Conservation (phyloP, 768 basidiomycete species). For the Boletus sp. region DNA sequence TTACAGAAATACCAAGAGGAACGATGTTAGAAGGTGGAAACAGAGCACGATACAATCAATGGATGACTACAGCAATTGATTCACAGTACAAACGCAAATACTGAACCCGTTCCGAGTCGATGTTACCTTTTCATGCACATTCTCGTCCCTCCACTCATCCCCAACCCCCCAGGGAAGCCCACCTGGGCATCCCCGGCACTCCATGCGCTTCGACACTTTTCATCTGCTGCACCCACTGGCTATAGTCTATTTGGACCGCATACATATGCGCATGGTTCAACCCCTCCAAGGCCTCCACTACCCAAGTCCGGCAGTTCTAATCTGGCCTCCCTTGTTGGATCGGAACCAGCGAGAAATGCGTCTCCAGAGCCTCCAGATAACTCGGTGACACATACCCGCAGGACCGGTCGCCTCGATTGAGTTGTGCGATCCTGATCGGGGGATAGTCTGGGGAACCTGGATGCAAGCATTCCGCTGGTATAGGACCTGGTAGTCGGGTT, state of each 20-base stretch:
- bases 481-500: conserved; percentile 8
- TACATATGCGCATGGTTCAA: conserved; percentile 11
- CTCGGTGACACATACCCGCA: conserved; percentile 9
- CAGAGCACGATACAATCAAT: not conserved
- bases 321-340: conserved; percentile 8
- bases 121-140: not conserved
- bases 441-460: conserved; percentile 13
- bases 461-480: conserved; percentile 2
- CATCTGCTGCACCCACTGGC: conserved; percentile 13
- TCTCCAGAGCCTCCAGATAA: conserved; percentile 1
- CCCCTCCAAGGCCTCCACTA: conserved; percentile 16
- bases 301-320: conserved; percentile 23
- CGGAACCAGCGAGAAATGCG: conserved; percentile 9
- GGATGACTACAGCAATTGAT: too few species aligned
- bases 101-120: not conserved
- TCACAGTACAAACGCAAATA: not conserved
- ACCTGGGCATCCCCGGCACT: conserved; percentile 12
- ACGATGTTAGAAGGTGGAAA: not conserved
- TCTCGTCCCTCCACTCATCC: too few species aligned
- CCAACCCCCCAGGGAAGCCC: too few species aligned
- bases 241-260: conserved; percentile 15
- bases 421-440: conserved; percentile 15
- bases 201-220: conserved; percentile 16
- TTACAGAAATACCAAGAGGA: not conserved
- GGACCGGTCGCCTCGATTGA: conserved; percentile 1